These are phyloP conservation scores for Lunasporangiospora selenospora DNA, from an alignment of 192 early-diverging fungal species.

Conservation along the genomic window DNA sequence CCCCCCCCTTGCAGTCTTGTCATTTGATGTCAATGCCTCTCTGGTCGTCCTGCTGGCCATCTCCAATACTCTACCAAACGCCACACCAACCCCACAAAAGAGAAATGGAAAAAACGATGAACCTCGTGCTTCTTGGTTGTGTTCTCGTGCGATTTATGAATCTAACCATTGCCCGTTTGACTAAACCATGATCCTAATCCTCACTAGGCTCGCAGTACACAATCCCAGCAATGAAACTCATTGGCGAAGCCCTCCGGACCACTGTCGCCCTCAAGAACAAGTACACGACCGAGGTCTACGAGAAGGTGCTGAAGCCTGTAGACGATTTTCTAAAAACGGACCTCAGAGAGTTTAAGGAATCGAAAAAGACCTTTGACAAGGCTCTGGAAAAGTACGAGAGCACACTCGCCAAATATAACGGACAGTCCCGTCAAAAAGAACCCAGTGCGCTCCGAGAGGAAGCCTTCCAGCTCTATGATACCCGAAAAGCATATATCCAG, in stretches of 20 bases:
- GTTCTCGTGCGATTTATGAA: neutral
- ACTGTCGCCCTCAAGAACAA: conserved; percentile 55
- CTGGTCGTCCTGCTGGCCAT: no score
- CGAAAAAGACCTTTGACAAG: conserved; percentile 49
- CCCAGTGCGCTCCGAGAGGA: conserved; percentile 71
- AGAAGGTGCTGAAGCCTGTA: conserved; percentile 64
- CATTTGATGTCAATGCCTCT: neutral
- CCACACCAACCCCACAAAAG: neutral
- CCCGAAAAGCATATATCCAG: conserved; percentile 68
- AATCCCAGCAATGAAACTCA: conserved; percentile 49
- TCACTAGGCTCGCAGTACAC: conserved; percentile 46
- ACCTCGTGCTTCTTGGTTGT: neutral
- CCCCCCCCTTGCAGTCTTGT: neutral
- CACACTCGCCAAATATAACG: conserved; percentile 62
- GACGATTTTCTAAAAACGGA: conserved; percentile 65
- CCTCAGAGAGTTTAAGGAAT: conserved; percentile 69
- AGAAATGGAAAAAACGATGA: neutral
- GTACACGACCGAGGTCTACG: conserved; percentile 64
- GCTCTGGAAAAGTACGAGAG: conserved; percentile 67
- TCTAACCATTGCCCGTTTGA: neutral
- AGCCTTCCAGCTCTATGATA: conserved; percentile 71
- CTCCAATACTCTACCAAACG: neutral
- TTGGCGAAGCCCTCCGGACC: conserved; percentile 53
- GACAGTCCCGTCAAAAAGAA: conserved; percentile 69
- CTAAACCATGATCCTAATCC: neutral